Base-by-base conservation (phyloP, 148 eudicot species). In the Nyssa sinensis region DNA sequence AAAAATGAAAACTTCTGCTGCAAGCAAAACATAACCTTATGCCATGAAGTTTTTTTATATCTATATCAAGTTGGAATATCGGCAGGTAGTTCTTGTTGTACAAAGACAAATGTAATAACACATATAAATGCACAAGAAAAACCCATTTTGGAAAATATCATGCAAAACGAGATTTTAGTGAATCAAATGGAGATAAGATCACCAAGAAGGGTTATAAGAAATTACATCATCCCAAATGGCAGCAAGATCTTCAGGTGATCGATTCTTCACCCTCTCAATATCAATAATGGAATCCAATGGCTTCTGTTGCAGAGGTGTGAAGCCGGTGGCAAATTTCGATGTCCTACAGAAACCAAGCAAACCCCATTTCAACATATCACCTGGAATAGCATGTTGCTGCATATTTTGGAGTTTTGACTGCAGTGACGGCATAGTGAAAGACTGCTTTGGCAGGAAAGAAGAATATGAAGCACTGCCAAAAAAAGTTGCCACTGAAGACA, bases 211-310 rank as follows among this genome's bases (percentile, higher is more conserved):
- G 71, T 33, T 61, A 47, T 4, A 16, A 78, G 34, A 77, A 51
- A 65, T 83, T 90, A 90, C 97, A 88, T 92, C 97, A 82, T 95
- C 96, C 97, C 97, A 95, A 72, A 85, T 82, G n/a, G 81, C 75
- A 77, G 91, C 86, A 63, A 95, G 91, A 21, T 90, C 97, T 75
- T 94, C 92, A 33, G 90, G 79, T 17, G 96, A 82, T 81, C 82
- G 86, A 77, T 64, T 53, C 79, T 87, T 84, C 53, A 92, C 94
- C 78, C 97, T 86, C 69, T 79, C 83, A 58, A 90, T 64, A 79
- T 90, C 96, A 77, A 95, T 81, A 66, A 95, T 90, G 0, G 97
- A 84, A 67, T 80, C 84, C 88, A 95, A 83, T 0, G 94, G 88
- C 83, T 90, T 92, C 32, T 13, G 83, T 71, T 92, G 81, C 92